These are phyloP conservation scores for Dactylis glomerata DNA, from an alignment of 176 grass and related monocot genomes.

Conservation along the genomic window DNA sequence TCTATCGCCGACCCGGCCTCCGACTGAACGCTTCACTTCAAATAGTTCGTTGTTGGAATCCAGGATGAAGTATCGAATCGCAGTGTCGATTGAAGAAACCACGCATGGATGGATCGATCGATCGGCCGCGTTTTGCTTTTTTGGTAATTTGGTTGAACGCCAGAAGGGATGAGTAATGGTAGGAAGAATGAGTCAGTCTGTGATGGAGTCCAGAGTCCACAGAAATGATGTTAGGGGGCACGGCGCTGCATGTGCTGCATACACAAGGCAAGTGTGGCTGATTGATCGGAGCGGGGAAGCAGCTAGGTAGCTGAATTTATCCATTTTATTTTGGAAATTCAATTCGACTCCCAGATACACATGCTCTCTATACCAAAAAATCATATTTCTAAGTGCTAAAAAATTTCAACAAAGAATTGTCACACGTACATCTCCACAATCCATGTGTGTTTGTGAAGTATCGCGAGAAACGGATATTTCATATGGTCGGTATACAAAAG, in stretches of 20 bases:
- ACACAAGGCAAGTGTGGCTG: neutral
- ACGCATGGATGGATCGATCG: neutral
- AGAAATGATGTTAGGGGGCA: neutral
- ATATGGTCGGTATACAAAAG: too few species aligned
- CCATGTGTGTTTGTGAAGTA: too few species aligned
- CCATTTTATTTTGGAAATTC: too few species aligned
- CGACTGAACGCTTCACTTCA: neutral
- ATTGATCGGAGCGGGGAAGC: neutral
- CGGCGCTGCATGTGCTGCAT: neutral
- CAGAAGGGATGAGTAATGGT: neutral
- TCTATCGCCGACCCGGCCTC: neutral
- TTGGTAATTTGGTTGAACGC: neutral
- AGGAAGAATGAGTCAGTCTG: neutral
- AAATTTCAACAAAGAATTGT: too few species aligned
- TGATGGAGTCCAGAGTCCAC: neutral
- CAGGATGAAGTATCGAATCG: neutral
- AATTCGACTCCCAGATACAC: too few species aligned
- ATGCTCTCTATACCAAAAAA: too few species aligned
- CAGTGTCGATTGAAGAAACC: neutral
- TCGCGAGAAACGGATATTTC: too few species aligned
- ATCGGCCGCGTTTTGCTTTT: neutral
- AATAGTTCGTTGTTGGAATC: neutral
- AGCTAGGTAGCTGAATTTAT: too few species aligned
- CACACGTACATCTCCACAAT: too few species aligned
- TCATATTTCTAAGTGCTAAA: too few species aligned